phyloP scores from a whole-genome alignment of 139 green algal genomes.

The Chlorella sp. region DNA sequence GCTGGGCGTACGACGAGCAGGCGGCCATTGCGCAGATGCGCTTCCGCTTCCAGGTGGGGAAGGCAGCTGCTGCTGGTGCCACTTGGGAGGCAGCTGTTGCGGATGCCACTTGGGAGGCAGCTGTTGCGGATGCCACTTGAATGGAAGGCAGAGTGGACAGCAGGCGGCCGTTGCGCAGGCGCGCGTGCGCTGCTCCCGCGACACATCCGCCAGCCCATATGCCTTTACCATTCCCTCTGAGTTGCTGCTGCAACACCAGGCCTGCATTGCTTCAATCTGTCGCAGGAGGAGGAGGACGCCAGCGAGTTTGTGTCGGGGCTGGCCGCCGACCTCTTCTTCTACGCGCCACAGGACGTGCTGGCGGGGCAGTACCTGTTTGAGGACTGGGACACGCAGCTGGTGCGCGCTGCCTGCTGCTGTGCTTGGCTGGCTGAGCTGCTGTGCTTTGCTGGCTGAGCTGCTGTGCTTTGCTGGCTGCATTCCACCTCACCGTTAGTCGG shows the following conservation, averaged over 20 bases:
- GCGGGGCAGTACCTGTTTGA: conserved; percentile 69
- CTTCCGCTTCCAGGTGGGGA: conserved; percentile 52
- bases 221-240: no score
- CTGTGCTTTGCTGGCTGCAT: background rate
- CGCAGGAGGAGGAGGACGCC: conserved; percentile 86
- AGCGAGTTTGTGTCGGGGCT: conserved; percentile 76
- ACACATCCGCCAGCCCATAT: no score
- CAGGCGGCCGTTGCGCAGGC: no score
- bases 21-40: conserved; percentile 74
- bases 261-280: conserved; percentile 11
- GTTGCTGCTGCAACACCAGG: no score
- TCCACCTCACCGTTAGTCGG: no score
- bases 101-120: background rate
- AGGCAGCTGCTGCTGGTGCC: background rate
- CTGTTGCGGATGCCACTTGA: no score
- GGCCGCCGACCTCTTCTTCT: conserved; percentile 58
- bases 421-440: no score
- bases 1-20: conserved; percentile 93
- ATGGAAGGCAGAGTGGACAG: no score
- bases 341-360: conserved; percentile 68
- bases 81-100: background rate
- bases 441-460: background rate
- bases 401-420: conserved; percentile 34
- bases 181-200: no score
- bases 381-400: conserved; percentile 70